Conservation (phyloP, 371 early-diverging fungal genomes). For the Rhizopus sp. region DNA sequence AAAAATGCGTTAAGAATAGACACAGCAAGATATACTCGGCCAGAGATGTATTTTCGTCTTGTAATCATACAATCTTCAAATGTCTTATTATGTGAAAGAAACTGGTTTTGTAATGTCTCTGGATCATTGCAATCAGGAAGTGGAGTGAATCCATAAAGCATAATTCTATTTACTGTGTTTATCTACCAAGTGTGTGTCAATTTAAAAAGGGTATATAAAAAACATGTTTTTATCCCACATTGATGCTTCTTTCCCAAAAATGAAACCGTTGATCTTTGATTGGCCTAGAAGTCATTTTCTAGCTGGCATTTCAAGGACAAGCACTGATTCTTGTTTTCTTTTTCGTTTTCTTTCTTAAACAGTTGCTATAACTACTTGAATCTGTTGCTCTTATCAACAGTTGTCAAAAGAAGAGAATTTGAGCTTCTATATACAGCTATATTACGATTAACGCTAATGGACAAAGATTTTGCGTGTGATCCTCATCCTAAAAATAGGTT, state of each 20-base stretch:
- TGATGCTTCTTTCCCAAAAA: neutral
- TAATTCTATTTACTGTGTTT: neutral
- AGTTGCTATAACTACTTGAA: too few species aligned
- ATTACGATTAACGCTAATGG: too few species aligned
- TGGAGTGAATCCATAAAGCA: conserved; percentile 2
- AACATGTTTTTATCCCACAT: neutral
- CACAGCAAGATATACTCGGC: conserved; percentile 10
- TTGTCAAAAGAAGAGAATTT: too few species aligned
- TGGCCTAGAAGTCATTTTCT: neutral
- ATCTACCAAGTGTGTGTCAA: neutral
- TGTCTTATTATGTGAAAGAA: neutral
- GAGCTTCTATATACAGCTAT: too few species aligned
- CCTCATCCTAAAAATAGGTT: too few species aligned
- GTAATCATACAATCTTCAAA: conserved; percentile 2
- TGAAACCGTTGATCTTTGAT: neutral
- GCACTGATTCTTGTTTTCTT: too few species aligned
- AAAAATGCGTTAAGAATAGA: conserved; percentile 7
- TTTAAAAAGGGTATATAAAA: neutral
- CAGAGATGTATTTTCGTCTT: conserved; percentile 1
- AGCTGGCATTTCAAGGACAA: too few species aligned
- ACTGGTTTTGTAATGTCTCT: neutral
- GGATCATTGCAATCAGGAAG: conserved; percentile 13
- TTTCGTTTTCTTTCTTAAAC: too few species aligned
- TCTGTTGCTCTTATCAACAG: too few species aligned
- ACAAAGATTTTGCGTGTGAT: too few species aligned